These are phyloP conservation scores for Kurtzmaniella natalensis DNA, from an alignment of 1,139 yeast species.

Conservation along the genomic window DNA sequence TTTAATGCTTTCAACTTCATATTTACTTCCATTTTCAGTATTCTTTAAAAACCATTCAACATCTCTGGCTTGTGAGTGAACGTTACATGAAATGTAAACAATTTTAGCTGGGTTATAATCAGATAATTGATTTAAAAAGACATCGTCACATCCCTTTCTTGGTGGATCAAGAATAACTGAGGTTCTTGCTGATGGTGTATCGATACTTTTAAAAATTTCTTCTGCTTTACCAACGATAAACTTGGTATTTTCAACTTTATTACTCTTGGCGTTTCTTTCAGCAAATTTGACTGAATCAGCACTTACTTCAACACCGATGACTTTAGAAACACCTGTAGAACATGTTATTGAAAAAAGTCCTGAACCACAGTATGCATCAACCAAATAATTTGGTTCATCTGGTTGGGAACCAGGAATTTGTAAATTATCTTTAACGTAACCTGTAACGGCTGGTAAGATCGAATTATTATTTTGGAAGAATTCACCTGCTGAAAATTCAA, in stretches of 20 bases:
- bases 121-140: constrained; percentile 78
- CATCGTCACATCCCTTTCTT: constrained; percentile 91
- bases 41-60: constrained; percentile 73
- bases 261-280: constrained; percentile 68
- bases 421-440: constrained; percentile 71
- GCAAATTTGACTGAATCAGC: constrained; percentile 92
- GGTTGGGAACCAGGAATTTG: constrained; percentile 34
- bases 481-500: constrained; percentile 89
- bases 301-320: constrained; percentile 91
- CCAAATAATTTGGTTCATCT: constrained; percentile 56
- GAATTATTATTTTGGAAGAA: constrained; percentile 95
- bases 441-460: constrained; percentile 76
- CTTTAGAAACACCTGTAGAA: constrained; percentile 71
- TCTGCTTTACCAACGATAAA: constrained; percentile 94
- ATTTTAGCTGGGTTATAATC: constrained; percentile 79
- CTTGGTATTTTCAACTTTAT: constrained; percentile 69
- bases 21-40: constrained; percentile 58
- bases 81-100: constrained; percentile 94
- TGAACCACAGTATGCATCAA: constrained; percentile 97
- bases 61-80: constrained; percentile 96
- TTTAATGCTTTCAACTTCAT: constrained; percentile 73
- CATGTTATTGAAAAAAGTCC: constrained; percentile 90
- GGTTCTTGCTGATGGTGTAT: constrained; percentile 65
- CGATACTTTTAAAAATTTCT: constrained; percentile 74
- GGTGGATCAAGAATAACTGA: constrained; percentile 96